phyloP scores from a whole-genome alignment of 2,329 filamentous ascomycete genomes.

The Stachybotrys chartarum region DNA sequence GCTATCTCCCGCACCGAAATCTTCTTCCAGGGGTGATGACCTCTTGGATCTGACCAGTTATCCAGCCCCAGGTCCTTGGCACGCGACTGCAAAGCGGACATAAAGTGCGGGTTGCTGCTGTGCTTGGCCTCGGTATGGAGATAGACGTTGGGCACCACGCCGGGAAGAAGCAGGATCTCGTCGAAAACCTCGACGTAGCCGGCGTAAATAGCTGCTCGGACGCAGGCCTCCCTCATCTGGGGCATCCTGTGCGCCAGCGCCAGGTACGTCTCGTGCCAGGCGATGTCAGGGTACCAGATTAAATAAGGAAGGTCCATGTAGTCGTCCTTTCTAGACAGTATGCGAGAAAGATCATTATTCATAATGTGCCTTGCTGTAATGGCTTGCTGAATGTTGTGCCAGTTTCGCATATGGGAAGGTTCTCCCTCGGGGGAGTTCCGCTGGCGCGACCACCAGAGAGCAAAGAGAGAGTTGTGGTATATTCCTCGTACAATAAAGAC shows the following conservation, averaged over 20 bases:
- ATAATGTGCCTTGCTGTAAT: no score
- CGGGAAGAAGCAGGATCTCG: not conserved
- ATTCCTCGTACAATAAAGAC: no score
- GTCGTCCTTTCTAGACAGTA: not conserved
- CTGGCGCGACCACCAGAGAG: no score
- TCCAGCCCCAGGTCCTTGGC: not conserved
- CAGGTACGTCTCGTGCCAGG: conserved; percentile 24
- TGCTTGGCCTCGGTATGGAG: not conserved
- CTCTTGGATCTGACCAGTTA: not conserved
- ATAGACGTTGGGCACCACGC: not conserved
- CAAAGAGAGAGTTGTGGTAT: no score
- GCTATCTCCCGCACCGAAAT: no score
- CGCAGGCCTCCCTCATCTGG: conserved; percentile 2
- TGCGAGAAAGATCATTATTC: not conserved
- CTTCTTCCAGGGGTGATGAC: no score
- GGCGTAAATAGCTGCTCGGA: conserved; percentile 13
- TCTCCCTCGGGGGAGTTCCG: no score
- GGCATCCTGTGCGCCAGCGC: conserved; percentile 13
- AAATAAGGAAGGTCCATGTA: conserved; percentile 22
- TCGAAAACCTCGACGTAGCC: not conserved
- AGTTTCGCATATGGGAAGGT: no score
- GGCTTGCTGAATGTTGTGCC: no score
- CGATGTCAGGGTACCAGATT: conserved; percentile 28
- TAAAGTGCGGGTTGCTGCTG: not conserved
- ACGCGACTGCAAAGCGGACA: not conserved